Base-by-base conservation (phyloP, 2,329 filamentous ascomycete species). In the Fusarium denticulatum region DNA sequence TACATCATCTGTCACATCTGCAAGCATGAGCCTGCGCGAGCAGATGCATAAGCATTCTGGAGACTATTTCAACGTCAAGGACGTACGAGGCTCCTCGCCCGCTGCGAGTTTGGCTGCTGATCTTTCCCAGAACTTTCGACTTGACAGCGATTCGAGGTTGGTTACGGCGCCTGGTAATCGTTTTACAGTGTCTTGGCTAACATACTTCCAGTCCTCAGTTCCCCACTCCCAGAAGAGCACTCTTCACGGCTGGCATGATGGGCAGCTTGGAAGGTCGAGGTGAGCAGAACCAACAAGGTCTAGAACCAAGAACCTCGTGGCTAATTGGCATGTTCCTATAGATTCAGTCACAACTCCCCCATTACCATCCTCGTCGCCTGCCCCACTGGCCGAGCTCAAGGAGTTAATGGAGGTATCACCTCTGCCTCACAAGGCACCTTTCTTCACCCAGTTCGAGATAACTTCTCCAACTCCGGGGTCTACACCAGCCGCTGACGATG, bases 391-490 rank as follows among this genome's bases (percentile, higher is more conserved):
- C 69, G 95, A 97, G 81, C 87, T 90, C 59, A 97, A 98, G 94
- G 95, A 98, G 80, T 87, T 90, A 63, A 97, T 98, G 94, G 95
- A 98, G 79, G 91, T 98, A 82, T 98, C 96, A 49, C 96, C 96
- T 43, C 85, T 98, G 45, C 95, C 95, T 68, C 94, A 97, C 86
- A 98, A 97, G 86, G 86, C 88, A 36, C 88, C 93, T 18, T 95
- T 90, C 79, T 83, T 87, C 83, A 82, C 87, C 36, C 88, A 92
- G 75, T 86, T 93, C 71, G 91, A 92, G 73, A 83, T 94, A 60
- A 88, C 90, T 36, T 95, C 94, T 36, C 94, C 94, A 4, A 93
- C 92, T 4, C 92, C 92, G 14, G 87, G 88, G 69, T 81, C 77
- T 73, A 86, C 84, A 22, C 83, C 86, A 65, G 82, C 82, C 67